A percentile compares a stretch with the other conserved stretches of the same genome.
Evolutionary conservation across 805 yeast species (phyloP).

Genomic region (Priceomyces haplophilus): DNA sequence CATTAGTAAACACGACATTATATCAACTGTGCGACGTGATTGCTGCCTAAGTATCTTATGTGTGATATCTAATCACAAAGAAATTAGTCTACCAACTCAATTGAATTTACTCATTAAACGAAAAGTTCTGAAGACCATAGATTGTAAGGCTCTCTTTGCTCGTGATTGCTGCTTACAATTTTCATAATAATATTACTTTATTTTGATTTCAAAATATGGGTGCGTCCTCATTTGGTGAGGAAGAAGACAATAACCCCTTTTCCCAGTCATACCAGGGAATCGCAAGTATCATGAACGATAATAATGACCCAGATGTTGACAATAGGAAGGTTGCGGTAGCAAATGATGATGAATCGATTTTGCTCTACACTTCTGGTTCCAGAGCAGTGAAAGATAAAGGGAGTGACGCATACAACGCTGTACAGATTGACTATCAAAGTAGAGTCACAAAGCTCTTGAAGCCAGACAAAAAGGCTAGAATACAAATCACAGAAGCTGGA

Average conservation of each 20-base stretch:
- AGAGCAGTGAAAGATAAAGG: constrained; percentile 7
- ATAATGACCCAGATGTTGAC: constrained; percentile 3
- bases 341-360: constrained; percentile 26
- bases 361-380: constrained; percentile 23
- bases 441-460: constrained; percentile 35
- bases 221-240: constrained; percentile 15
- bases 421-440: constrained; percentile 33
- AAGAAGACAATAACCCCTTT: constrained; percentile 41
- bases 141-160: no score
- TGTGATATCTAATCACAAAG: no score
- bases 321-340: constrained; percentile 1
- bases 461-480: constrained; percentile 24
- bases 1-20: not conserved
- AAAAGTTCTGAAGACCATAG: no score
- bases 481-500: constrained; percentile 73
- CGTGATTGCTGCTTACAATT: no score
- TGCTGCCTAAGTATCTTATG: not conserved
- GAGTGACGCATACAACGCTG: constrained; percentile 20
- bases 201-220: no score
- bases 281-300: constrained; percentile 19
- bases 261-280: constrained; percentile 21
- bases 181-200: no score
- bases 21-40: not conserved
- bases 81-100: no score
- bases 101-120: no score